A percentile compares a stretch with the other conserved stretches of the same genome.
phyloP scores from a whole-genome alignment of 495 filamentous ascomycete species.

The Aspergillus baeticus region DNA sequence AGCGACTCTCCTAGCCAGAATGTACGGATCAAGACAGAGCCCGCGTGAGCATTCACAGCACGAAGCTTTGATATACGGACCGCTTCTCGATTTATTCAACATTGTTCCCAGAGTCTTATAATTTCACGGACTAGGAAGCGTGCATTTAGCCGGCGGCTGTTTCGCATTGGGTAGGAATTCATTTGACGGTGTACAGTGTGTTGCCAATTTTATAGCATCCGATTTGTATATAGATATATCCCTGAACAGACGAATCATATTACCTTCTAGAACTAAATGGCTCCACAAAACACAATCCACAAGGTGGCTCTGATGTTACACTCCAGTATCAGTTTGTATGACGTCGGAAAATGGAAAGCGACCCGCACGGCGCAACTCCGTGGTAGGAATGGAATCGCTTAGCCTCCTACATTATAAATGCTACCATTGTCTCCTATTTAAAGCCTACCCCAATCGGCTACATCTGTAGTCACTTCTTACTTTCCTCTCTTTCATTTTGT shows the following conservation, averaged over 20 bases:
- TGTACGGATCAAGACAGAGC: constrained; percentile 43
- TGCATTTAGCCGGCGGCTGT: constrained; percentile 21
- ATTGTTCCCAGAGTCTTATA: constrained; percentile 10
- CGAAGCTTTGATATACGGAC: not conserved
- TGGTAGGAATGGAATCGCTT: constrained; percentile 4
- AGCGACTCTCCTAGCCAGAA: constrained; percentile 39
- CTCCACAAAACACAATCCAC: not conserved
- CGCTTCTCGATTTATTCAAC: not conserved
- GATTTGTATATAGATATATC: constrained; percentile 10
- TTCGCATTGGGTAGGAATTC: constrained; percentile 9
- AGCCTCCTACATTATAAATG: constrained; percentile 16
- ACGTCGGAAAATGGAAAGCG: constrained; percentile 13
- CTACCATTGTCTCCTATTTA: not conserved
- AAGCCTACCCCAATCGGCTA: no score
- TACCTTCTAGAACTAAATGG: not conserved
- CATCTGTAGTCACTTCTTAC: not conserved
- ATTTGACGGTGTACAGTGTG: not conserved
- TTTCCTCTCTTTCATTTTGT: not conserved
- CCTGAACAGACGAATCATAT: not conserved
- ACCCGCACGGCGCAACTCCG: constrained; percentile 38
- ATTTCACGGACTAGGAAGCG: constrained; percentile 8
- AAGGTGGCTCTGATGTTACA: not conserved
- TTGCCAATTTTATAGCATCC: not conserved
- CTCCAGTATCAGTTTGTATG: not conserved
- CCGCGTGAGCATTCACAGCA: constrained; percentile 20